These are phyloP conservation scores for Bacterosira constricta DNA, from an alignment of 108 stramenopile genomes.

Conservation along the genomic window DNA sequence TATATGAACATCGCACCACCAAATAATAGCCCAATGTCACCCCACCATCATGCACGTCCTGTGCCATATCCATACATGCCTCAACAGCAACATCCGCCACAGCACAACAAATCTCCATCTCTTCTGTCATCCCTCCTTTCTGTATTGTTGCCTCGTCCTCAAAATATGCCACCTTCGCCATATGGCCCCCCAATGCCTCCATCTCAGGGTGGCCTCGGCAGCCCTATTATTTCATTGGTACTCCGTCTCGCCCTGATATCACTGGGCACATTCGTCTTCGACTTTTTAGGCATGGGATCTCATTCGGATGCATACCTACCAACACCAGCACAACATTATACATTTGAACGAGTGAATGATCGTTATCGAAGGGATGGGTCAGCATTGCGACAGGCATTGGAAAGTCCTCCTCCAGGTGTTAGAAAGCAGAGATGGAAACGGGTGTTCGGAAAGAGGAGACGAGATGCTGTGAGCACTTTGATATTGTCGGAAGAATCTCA, in stretches of 20 bases:
- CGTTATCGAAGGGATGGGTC: slow-evolving; percentile 65
- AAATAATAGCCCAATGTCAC: not conserved
- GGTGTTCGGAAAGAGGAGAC: slow-evolving; percentile 32
- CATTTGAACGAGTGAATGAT: slow-evolving; percentile 85
- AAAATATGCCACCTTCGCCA: slow-evolving; percentile 22
- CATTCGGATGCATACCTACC: slow-evolving; percentile 56
- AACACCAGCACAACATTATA: slow-evolving; percentile 74
- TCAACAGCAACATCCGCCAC: slow-evolving; percentile 1
- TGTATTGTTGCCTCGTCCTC: slow-evolving; percentile 17
- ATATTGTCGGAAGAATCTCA: slow-evolving; percentile 2
- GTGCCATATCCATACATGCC: slow-evolving; percentile 9
- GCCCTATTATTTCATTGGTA: slow-evolving; percentile 19
- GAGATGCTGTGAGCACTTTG: slow-evolving; percentile 11
- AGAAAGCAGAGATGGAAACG: slow-evolving; percentile 29
- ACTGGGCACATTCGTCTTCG: slow-evolving; percentile 46
- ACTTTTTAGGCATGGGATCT: slow-evolving; percentile 47
- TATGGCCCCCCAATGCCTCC: slow-evolving; percentile 19
- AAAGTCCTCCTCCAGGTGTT: slow-evolving; percentile 56
- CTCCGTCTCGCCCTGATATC: slow-evolving; percentile 48
- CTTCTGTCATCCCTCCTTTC: slow-evolving; percentile 43
- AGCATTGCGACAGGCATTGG: slow-evolving; percentile 55
- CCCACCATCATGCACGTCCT: slow-evolving; percentile 4
- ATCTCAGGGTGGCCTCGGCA: slow-evolving; percentile 14
- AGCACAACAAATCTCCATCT: slow-evolving; percentile 19
- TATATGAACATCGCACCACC: slow-evolving; percentile 2